These are phyloP conservation scores for Leishmania tarentolae DNA, from an alignment of 208 protist genomes.

Conservation along the genomic window DNA sequence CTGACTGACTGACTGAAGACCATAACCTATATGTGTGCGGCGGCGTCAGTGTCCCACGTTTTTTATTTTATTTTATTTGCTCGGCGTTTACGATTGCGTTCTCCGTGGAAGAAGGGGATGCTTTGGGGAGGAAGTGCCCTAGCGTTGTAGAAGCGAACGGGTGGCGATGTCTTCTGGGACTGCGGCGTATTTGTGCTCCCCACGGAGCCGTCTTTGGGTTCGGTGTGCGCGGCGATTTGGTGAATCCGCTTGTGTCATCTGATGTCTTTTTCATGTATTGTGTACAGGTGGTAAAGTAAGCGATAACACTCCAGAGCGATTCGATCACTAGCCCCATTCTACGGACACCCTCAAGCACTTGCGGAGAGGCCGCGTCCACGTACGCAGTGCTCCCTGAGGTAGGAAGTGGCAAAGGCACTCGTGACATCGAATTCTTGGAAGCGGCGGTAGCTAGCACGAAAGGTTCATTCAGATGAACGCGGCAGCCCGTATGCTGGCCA, in stretches of 20 bases:
- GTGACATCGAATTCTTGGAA: conserved; percentile 10
- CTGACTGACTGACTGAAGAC: too few relatives aligned
- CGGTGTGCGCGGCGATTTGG: background rate
- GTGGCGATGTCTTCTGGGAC: background rate
- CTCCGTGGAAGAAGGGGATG: too few relatives aligned
- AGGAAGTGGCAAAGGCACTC: conserved; percentile 1
- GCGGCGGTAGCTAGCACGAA: background rate
- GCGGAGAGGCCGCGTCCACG: background rate
- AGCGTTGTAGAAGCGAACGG: background rate
- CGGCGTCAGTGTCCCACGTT: too few relatives aligned
- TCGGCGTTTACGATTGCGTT: too few relatives aligned
- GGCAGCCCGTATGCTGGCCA: too few relatives aligned
- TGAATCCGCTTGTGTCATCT: background rate
- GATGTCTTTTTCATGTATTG: background rate
- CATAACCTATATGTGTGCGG: too few relatives aligned
- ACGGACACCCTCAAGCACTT: background rate
- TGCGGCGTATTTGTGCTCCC: background rate
- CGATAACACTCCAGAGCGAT: too few relatives aligned
- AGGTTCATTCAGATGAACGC: conserved; percentile 3
- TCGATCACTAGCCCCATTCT: too few relatives aligned
- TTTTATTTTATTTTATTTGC: too few relatives aligned
- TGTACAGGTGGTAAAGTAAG: background rate
- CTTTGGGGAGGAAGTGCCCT: too few relatives aligned
- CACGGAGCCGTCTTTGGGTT: background rate
- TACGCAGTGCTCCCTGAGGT: background rate